Conservation (phyloP, 2,329 filamentous ascomycete genomes). For the Lachnellula willkommii region DNA sequence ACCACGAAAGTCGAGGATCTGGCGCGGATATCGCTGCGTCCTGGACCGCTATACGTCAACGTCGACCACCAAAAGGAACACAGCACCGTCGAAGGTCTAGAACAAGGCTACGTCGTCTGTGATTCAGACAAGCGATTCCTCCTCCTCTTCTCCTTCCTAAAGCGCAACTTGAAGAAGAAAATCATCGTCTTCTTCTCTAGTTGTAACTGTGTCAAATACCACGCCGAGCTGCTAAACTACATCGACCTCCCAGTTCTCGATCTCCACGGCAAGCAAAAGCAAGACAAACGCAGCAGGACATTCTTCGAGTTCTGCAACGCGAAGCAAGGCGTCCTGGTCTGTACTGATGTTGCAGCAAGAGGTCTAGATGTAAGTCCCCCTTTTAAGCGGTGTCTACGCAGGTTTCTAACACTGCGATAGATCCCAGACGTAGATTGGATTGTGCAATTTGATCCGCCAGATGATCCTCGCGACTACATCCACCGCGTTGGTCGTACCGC, state of each 20-base stretch:
- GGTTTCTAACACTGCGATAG: slow-evolving; percentile 34
- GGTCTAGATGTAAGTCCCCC: slow-evolving; percentile 67
- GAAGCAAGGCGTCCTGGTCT: slow-evolving; percentile 80
- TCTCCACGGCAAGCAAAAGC: slow-evolving; percentile 93
- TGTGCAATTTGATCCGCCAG: slow-evolving; percentile 89
- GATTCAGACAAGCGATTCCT: slow-evolving; percentile 92
- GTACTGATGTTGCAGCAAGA: slow-evolving; percentile 92
- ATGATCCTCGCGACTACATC: slow-evolving; percentile 87
- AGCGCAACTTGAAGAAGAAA: slow-evolving; percentile 82
- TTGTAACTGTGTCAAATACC: slow-evolving; percentile 92
- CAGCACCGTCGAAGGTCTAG: slow-evolving; percentile 86
- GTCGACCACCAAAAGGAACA: slow-evolving; percentile 86
- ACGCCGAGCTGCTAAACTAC: slow-evolving; percentile 92
- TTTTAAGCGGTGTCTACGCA: background rate
- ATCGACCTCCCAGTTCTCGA: slow-evolving; percentile 88
- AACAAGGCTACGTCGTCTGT: slow-evolving; percentile 93
- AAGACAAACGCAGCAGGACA: slow-evolving; percentile 97
- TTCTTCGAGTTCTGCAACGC: slow-evolving; percentile 96
- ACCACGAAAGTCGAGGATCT: slow-evolving; percentile 98
- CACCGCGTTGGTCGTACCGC: slow-evolving; percentile 95
- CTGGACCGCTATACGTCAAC: slow-evolving; percentile 93
- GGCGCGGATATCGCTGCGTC: slow-evolving; percentile 84
- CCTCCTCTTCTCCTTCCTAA: slow-evolving; percentile 89
- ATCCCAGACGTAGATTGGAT: slow-evolving; percentile 97
- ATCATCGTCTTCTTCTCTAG: slow-evolving; percentile 95